A percentile compares a stretch with the other conserved stretches of the same genome.
Conservation (phyloP, 129 eudicot genomes). For the Flaveria robusta region DNA sequence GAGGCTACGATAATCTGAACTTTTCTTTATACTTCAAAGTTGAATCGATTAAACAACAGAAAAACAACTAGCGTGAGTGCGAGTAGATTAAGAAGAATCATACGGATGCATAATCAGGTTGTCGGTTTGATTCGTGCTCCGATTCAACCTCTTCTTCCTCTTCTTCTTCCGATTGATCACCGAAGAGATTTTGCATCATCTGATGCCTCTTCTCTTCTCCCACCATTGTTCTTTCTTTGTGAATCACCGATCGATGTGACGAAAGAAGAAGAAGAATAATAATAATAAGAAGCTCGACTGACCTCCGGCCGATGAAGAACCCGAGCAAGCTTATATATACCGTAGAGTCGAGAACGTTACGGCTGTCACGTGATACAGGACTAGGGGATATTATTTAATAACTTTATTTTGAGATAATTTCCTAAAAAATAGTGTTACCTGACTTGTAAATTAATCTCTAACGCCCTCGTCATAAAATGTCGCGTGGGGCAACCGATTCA, state of each 20-base stretch:
- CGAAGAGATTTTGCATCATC: slow-evolving; percentile 99
- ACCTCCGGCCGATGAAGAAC: slow-evolving; percentile 33
- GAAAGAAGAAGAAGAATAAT: background rate
- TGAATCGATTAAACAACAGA: slow-evolving; percentile 2
- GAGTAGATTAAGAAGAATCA: slow-evolving; percentile 15
- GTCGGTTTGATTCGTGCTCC: slow-evolving; percentile 96
- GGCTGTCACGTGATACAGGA: slow-evolving; percentile 14
- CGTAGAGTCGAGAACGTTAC: slow-evolving; percentile 25
- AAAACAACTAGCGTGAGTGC: slow-evolving; percentile 4
- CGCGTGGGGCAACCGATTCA: too few relatives aligned
- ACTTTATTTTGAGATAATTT: background rate
- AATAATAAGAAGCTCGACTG: slow-evolving; percentile 9
- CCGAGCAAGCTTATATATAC: slow-evolving; percentile 12
- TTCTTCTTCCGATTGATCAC: slow-evolving; percentile 98
- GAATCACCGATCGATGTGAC: slow-evolving; percentile 27
- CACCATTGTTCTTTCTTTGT: slow-evolving; percentile 46
- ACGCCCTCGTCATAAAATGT: too few relatives aligned
- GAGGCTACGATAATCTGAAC: slow-evolving; percentile 8
- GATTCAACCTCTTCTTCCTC: slow-evolving; percentile 95
- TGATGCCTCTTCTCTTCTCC: slow-evolving; percentile 97
- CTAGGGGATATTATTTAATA: background rate
- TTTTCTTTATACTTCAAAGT: background rate
- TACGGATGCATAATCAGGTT: slow-evolving; percentile 79
- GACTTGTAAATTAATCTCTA: too few relatives aligned
- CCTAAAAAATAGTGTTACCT: too few relatives aligned